Conservation (phyloP, 2,329 filamentous ascomycete genomes). For the Nemania bipapillata region DNA sequence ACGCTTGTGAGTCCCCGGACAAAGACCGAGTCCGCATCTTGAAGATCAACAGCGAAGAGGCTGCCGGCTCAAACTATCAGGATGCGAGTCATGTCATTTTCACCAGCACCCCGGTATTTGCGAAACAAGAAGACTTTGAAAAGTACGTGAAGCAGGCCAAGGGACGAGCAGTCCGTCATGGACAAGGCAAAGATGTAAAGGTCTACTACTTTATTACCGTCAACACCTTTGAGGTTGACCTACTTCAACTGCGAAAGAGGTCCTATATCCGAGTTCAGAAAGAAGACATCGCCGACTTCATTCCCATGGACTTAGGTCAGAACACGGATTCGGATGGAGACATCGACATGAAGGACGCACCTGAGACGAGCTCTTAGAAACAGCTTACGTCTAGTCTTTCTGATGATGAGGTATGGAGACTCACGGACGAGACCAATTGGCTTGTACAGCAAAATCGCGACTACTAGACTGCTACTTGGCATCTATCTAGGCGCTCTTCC, state of each 20-base stretch:
- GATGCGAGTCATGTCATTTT: constrained; percentile 59
- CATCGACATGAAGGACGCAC: background rate
- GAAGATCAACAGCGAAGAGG: constrained; percentile 53
- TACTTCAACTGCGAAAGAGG: constrained; percentile 47
- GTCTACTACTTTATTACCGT: constrained; percentile 56
- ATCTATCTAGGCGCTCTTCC: background rate
- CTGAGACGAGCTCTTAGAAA: constrained; percentile 11
- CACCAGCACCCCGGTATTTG: constrained; percentile 51
- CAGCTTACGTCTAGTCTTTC: constrained; percentile 39
- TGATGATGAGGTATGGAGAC: constrained; percentile 45
- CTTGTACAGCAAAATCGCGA: constrained; percentile 40
- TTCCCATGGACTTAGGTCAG: constrained; percentile 3
- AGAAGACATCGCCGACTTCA: constrained; percentile 3
- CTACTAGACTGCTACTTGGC: constrained; percentile 15
- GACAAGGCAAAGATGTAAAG: constrained; percentile 54
- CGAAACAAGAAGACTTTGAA: constrained; percentile 50
- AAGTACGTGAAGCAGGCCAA: constrained; percentile 55
- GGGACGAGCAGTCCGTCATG: constrained; percentile 55
- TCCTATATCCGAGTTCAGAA: constrained; percentile 8
- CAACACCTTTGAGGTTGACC: constrained; percentile 56
- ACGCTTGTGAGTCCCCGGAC: background rate
- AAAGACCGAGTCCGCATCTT: constrained; percentile 51
- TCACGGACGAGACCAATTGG: constrained; percentile 47
- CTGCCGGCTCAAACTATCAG: constrained; percentile 57
- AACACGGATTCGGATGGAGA: constrained; percentile 6